phyloP scores from a whole-genome alignment of 179 eudicot species.

The Beta corolliflora region DNA sequence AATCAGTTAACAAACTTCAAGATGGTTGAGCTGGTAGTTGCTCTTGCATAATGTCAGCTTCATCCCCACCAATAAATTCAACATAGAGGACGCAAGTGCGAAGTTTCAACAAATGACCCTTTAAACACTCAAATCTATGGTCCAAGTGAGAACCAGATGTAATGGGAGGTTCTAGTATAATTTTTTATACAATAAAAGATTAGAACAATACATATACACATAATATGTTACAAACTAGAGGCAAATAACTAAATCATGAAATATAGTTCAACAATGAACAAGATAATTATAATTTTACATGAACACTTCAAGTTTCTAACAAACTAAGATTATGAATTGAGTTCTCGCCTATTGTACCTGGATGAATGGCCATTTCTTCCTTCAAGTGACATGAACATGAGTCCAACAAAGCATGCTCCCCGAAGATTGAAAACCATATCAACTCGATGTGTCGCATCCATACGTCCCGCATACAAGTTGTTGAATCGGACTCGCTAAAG shows the following conservation, averaged over 20 bases:
- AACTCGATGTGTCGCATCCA: not conserved
- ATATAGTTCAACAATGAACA: not conserved
- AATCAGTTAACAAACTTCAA: no score
- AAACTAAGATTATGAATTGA: not conserved
- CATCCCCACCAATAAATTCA: no score
- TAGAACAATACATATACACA: not conserved
- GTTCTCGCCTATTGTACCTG: conserved; percentile 33
- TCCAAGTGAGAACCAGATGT: not conserved
- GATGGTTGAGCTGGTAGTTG: no score
- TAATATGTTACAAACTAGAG: not conserved
- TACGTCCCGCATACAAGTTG: not conserved
- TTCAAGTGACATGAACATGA: not conserved
- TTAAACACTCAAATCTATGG: not conserved
- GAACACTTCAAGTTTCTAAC: not conserved
- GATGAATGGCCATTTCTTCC: conserved; percentile 16
- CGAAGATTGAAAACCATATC: not conserved
- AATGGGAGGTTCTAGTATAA: not conserved
- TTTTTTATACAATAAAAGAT: no score
- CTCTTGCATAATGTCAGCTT: no score
- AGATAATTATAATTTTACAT: conserved; percentile 23
- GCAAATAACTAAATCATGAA: not conserved
- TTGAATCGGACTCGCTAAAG: conserved; percentile 9
- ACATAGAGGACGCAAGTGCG: not conserved
- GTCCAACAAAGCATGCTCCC: not conserved
- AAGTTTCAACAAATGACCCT: not conserved